Base-by-base conservation (phyloP, 139 green algal species). In the Penium margaritaceum region DNA sequence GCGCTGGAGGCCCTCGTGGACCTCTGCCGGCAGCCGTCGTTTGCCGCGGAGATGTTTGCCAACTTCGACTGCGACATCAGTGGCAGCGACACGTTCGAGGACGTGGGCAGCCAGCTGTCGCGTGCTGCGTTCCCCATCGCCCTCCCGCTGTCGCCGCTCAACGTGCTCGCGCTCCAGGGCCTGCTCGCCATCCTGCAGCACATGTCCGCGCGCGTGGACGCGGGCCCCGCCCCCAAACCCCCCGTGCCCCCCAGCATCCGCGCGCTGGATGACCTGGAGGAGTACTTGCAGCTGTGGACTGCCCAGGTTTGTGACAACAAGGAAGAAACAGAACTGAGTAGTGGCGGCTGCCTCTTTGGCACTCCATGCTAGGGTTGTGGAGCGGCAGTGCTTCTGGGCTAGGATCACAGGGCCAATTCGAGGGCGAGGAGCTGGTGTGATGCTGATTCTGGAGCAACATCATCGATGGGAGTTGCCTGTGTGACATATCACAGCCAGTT, bases 1-100 rank as follows among this genome's bases (percentile, higher is more conserved):
- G 93, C 93, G n/a, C 74, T 98, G 58, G 93, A 98, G 83, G 87
- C 84, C 1, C 58, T 98, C 15, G 83, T 97, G 37, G 93, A 97
- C 79, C 87, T 98, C 19, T 90, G 85, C 73, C 84, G 85, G 14
- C 89, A 95, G 71, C 87, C 90, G 7, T 75, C 76, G 36, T 98
- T 98, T 75, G 74, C 93, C 36, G 80, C 86, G 29, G 87, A 95
- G 38, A 82, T 90, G 19, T 98, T 91, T 76, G 79, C 90, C 54
- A 96, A 97, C 66, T 88, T 90, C 68, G 93, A 98, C 85, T 97
- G 91, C 81, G 81, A 85, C 75, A 61, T 91, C 29, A 83, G 87
- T 66, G 72, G 80, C 41, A 63, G 60, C 64, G 93, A 97, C 83
- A 80, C 95, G 33, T 96, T 96, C 71, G 90, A 82, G 47, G 75